Conservation (phyloP, 805 yeast genomes). For the Starmerella powellii region DNA sequence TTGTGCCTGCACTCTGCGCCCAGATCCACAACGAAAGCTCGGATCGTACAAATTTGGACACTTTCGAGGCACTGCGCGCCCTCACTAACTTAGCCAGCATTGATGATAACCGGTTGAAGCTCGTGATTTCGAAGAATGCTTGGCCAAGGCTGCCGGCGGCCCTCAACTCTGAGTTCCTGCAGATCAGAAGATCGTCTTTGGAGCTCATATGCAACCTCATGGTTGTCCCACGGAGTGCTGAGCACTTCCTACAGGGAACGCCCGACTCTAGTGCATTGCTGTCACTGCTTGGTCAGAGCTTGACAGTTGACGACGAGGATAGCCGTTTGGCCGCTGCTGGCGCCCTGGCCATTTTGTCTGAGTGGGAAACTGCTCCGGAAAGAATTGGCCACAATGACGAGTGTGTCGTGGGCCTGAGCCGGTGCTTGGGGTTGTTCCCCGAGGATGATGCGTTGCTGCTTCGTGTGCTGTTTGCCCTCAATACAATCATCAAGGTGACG, state of each 20-base stretch:
- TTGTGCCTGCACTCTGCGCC: constrained; percentile 26
- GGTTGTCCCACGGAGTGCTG: constrained; percentile 30
- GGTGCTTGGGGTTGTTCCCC: constrained; percentile 18
- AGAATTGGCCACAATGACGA: constrained; percentile 23
- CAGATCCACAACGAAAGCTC: constrained; percentile 24
- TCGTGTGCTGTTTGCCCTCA: constrained; percentile 25
- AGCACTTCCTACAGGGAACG: constrained; percentile 28
- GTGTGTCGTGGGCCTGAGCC: constrained; percentile 22
- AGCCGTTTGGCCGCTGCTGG: constrained; percentile 33
- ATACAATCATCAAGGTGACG: constrained; percentile 19
- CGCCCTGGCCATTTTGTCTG: constrained; percentile 31
- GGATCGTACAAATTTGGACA: constrained; percentile 28
- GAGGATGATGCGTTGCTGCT: constrained; percentile 24
- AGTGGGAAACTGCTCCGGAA: constrained; percentile 29
- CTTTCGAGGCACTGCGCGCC: constrained; percentile 48
- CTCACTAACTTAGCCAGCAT: constrained; percentile 54
- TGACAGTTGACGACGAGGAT: constrained; percentile 26
- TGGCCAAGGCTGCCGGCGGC: constrained; percentile 39
- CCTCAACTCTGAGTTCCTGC: constrained; percentile 36
- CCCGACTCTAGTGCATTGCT: constrained; percentile 26
- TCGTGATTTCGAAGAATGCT: constrained; percentile 31
- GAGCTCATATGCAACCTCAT: constrained; percentile 55
- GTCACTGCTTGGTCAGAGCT: constrained; percentile 24
- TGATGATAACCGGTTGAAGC: constrained; percentile 32
- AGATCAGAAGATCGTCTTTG: constrained; percentile 47